Base-by-base conservation (phyloP, 306 rosid genomes). In the Cyclanthera cordifolia region DNA sequence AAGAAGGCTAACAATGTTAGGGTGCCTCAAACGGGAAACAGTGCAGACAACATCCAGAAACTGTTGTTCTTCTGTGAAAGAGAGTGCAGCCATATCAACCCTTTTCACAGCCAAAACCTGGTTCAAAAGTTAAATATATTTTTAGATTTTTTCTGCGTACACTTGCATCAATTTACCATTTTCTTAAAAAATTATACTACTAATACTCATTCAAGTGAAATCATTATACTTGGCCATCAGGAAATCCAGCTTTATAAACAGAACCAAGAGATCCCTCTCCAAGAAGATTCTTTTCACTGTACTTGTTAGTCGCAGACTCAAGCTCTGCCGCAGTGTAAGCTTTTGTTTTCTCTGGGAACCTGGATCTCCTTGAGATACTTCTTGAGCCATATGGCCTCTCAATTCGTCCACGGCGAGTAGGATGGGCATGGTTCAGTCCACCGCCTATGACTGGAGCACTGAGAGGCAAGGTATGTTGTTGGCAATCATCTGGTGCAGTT, bases 201-300 rank as follows among this genome's bases (percentile, higher is more conserved):
- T 30, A 49, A 28, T 69, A 63, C 37, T 8, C 27, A 15, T 30
- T 41, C 30, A 9, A 30, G 53, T 71, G 39, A 65, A 75, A 50
- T 71, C 70, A 65, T 67, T 54, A 43, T 85, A 90, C 99, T 77
- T 83, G 87, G 72, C 86, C 94, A 78, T 88, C 83, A 48, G 91
- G 87, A 78, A 90, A 85, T 76, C 78, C 83, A 30, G 95, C 96
- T 79, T 81, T 93, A 80, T 84, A 93, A 74, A 90, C 91, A 9
- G 91, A 79, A 67, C 99, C 99, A 63, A 94, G 91, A 69, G 95
- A 85, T 63, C 99, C 99, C 66, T 85, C 91, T 13, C 97, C 99
- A 9, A 94, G 79, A 79, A 90, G 82, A 51, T 82, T 86, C 49
- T 78, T 79, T 85, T 82, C 85, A 17, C 75, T 75, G 71, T 90